Percentiles rank a stretch among this genome's conserved stretches.
These are phyloP conservation scores for Globisporangium spiculum DNA, from an alignment of 352 stramenopile species.

Conservation along the genomic window DNA sequence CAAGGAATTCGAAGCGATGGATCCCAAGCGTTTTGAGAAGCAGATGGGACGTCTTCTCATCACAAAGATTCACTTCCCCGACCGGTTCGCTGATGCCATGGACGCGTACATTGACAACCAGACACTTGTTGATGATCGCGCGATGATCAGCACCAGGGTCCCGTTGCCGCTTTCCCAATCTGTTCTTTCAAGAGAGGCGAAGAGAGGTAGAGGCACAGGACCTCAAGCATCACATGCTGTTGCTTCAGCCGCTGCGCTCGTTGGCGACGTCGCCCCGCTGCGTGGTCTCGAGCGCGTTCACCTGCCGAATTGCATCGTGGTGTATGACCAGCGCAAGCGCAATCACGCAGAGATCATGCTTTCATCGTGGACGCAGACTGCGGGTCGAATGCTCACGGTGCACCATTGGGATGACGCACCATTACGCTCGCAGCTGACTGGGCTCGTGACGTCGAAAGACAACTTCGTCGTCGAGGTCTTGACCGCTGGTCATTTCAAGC, in stretches of 20 bases:
- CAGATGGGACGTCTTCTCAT: conserved; percentile 29
- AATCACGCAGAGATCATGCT: conserved; percentile 2
- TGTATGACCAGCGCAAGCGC: conserved; percentile 13
- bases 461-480: conserved; percentile 43
- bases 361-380: conserved; percentile 10
- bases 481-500: conserved; percentile 25
- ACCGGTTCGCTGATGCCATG: conserved; percentile 22
- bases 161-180: neutral
- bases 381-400: conserved; percentile 9
- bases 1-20: neutral
- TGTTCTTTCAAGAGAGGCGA: neutral
- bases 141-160: neutral
- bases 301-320: conserved; percentile 8
- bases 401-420: conserved; percentile 13
- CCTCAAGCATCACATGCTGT: neutral
- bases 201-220: no score
- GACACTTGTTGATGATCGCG: neutral
- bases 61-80: conserved; percentile 36
- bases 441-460: conserved; percentile 31
- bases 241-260: conserved; percentile 2
- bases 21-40: conserved; percentile 12
- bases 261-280: conserved; percentile 2
- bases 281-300: conserved; percentile 1
- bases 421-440: conserved; percentile 16
- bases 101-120: conserved; percentile 16